Base-by-base conservation (phyloP, 1,139 yeast species). In the Pichia cactophila region DNA sequence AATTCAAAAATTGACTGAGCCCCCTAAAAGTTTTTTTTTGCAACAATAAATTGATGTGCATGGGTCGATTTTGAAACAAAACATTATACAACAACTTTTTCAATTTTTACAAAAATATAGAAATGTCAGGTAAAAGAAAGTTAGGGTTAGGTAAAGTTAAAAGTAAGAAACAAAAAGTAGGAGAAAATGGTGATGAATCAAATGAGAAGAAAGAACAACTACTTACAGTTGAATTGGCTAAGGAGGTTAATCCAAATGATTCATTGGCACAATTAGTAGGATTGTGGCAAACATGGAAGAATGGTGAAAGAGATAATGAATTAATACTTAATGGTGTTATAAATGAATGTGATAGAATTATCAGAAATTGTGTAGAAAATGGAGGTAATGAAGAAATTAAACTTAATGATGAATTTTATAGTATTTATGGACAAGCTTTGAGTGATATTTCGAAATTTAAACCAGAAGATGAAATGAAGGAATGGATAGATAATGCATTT, bases 291-390 rank as follows among this genome's bases (percentile, higher is more conserved):
- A 79, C 85, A 2, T 84, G 77, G 64, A 60, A 64, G 44, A 60
- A 71, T 43, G 73, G 83, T 3, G 80, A 77, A 17, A 76, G 77
- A 56, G 82, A 79, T 46, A 78, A 76, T 56, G 88, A 77, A 63
- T 69, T 75, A 54, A 77, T 88, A 40, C 69, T 89, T 47, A 86
- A 89, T 60, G 97, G 97, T 31, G 76, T 92, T 5, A 78, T 92
- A 23, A 96, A 92, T 61, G 97, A 92, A 65, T 86, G 96, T 67
- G 97, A 90, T 61, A 70, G 95, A 44, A 64, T 88, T 41, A 71
- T 88, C 57, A 74, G 96, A 58, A 72, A 74, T 49, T 51, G 58
- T 62, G 69, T 63, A 41, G 67, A 66, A 28, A 63, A 64, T 23
- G 68, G 69, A 4, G 65, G 65, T 12, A 51, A 60, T 3, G 60